Base-by-base conservation (phyloP, 192 early-diverging fungal genomes). In the Funneliformis mosseae region DNA sequence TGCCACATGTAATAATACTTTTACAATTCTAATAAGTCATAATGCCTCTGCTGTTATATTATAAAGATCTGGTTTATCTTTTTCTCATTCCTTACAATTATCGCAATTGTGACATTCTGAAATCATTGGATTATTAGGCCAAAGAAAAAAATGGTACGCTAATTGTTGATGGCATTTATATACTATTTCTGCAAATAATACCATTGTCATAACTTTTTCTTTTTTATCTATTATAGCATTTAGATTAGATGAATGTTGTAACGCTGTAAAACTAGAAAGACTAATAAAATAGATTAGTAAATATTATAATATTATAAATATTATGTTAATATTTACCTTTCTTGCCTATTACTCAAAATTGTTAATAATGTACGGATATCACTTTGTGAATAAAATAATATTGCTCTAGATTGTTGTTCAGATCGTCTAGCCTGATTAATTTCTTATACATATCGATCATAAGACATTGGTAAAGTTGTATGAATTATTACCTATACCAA, bases 241-340 rank as follows among this genome's bases (percentile, higher is more conserved):
- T 25, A 8, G 6, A n/a, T n/a, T n/a, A n/a, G n/a, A n/a, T n/a
- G n/a, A n/a, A n/a, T n/a, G 27, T 5, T 25, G 5, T n/a, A 12
- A n/a, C 23, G 8, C 12, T n/a, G n/a, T n/a, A n/a, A 46, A 46
- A 46, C 12, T 1, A 8, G 62, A n/a, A 64, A 64, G 6, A n/a
- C 62, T 64, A 64, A 27, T 27, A 64, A 8, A 64, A 27, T n/a
- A 64, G 62, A 64, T 64, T 64, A 64, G 23, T 64, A 25, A 7
- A 25, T n/a, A 25, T 64, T 18, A 62, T 9, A 6, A n/a, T 64
- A 11, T 28, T 27, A 10, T 2, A 27, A n/a, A n/a, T n/a, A n/a
- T n/a, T n/a, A n/a, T 64, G 27, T 64, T n/a, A 64, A 64, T 64
- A 64, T 25, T 64, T 64, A 64, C 62, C 62, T 64, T 64, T 64